phyloP scores from a whole-genome alignment of 2,329 filamentous ascomycete genomes.

The Diaporthe eres region DNA sequence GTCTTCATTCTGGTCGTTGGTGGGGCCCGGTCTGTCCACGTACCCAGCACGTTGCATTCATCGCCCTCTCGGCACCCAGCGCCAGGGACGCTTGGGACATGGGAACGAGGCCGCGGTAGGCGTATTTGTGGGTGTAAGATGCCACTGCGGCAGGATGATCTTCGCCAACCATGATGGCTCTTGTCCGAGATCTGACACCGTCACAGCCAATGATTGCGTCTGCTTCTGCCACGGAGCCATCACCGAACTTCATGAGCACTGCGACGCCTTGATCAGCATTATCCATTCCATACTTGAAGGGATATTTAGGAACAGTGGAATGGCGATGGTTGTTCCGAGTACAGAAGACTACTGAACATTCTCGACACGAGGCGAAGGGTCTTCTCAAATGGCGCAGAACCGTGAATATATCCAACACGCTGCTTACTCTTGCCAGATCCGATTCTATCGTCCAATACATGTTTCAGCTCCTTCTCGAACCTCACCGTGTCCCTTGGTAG shows the following conservation, averaged over 20 bases:
- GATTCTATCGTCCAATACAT: constrained; percentile 48
- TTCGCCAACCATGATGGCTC: constrained; percentile 65
- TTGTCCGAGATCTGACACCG: constrained; percentile 70
- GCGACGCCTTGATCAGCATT: not conserved
- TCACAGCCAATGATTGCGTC: constrained; percentile 68
- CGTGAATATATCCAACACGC: not conserved
- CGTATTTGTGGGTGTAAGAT: constrained; percentile 69
- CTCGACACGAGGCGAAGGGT: not conserved
- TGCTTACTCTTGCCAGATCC: constrained; percentile 37
- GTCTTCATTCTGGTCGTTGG: not conserved
- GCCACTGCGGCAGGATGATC: constrained; percentile 56
- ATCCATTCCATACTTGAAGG: not conserved
- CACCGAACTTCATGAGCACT: constrained; percentile 44
- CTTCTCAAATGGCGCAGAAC: constrained; percentile 18
- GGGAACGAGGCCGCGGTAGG: constrained; percentile 62
- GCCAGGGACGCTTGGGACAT: constrained; percentile 67
- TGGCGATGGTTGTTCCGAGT: constrained; percentile 5
- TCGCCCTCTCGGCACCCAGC: constrained; percentile 58
- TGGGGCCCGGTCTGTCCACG: constrained; percentile 18
- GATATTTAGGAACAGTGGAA: not conserved
- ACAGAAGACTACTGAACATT: not conserved
- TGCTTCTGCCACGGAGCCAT: constrained; percentile 48
- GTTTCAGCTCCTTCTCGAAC: constrained; percentile 49
- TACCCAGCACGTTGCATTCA: constrained; percentile 48
- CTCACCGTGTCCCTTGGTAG: constrained; percentile 43